phyloP scores from a whole-genome alignment of 106 monocot genomes.

The Dendrobium catenatum region DNA sequence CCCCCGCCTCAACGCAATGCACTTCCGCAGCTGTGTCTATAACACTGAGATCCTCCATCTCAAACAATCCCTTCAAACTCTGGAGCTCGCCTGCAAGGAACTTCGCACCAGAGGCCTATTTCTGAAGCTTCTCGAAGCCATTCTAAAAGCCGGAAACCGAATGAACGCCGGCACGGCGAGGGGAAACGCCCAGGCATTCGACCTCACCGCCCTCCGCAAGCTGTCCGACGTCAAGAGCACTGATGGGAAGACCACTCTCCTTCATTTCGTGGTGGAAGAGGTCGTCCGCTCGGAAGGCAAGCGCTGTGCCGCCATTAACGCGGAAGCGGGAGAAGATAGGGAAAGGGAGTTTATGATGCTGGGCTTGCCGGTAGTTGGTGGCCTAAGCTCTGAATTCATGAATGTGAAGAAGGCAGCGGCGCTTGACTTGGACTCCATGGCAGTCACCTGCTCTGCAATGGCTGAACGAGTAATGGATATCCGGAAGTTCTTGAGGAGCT shows the following conservation, averaged over 20 bases:
- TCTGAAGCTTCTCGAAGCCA: constrained; percentile 73
- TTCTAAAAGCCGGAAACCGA: constrained; percentile 78
- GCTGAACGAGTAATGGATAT: constrained; percentile 27
- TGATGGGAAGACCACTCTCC: constrained; percentile 75
- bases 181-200: constrained; percentile 85
- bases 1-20: constrained; percentile 56
- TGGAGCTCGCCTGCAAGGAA: constrained; percentile 74
- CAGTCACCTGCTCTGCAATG: constrained; percentile 16
- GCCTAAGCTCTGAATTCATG: constrained; percentile 39
- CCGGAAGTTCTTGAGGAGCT: constrained; percentile 20
- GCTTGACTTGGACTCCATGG: constrained; percentile 36
- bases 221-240: constrained; percentile 88
- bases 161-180: constrained; percentile 87
- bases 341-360: constrained; percentile 62
- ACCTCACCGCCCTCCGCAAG: constrained; percentile 66
- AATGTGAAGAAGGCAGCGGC: constrained; percentile 52
- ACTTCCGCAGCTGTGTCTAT: constrained; percentile 51
- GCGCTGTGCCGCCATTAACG: constrained; percentile 33
- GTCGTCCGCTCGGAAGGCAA: constrained; percentile 83
- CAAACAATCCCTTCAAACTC: constrained; percentile 31
- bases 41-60: constrained; percentile 39
- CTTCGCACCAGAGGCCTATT: constrained; percentile 49
- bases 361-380: constrained; percentile 54
- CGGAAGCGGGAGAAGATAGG: constrained; percentile 31
- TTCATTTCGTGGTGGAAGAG: constrained; percentile 79